Conservation (phyloP, 805 yeast species). For the Yarrowia bubula region DNA sequence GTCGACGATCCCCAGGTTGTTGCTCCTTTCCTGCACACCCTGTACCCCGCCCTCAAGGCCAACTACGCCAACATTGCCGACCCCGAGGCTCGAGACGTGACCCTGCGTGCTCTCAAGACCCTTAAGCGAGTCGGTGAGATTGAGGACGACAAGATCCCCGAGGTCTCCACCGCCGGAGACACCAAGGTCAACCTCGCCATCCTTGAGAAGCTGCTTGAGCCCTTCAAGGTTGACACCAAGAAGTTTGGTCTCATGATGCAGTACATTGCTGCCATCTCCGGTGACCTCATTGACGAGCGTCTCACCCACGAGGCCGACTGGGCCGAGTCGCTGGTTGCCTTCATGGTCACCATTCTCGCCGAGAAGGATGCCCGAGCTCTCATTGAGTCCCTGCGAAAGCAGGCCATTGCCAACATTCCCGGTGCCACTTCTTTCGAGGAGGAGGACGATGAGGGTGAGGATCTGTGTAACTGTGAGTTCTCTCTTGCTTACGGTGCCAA, state of each 20-base stretch:
- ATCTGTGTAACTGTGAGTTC: conserved; percentile 99
- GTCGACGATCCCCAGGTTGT: conserved; percentile 99
- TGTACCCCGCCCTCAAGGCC: conserved; percentile 93
- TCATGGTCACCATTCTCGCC: conserved; percentile 93
- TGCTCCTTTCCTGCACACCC: conserved; percentile 96
- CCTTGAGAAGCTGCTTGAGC: conserved; percentile 69
- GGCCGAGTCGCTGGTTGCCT: conserved; percentile 85
- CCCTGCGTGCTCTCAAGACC: conserved; percentile 94
- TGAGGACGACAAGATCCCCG: conserved; percentile 88
- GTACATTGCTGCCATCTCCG: conserved; percentile 95
- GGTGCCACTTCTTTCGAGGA: conserved; percentile 82
- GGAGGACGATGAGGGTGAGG: conserved; percentile 99
- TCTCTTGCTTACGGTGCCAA: conserved; percentile 99
- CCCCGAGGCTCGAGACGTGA: conserved; percentile 99
- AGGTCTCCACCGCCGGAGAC: conserved; percentile 99
- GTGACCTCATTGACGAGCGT: conserved; percentile 99
- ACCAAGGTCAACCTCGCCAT: conserved; percentile 79
- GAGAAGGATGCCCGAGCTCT: conserved; percentile 85
- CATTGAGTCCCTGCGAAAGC: conserved; percentile 92
- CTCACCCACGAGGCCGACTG: conserved; percentile 87
- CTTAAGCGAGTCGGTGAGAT: conserved; percentile 99
- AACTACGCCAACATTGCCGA: conserved; percentile 97
- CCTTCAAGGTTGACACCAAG: conserved; percentile 56
- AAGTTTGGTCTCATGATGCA: conserved; percentile 76
- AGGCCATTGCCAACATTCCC: conserved; percentile 98